These are phyloP conservation scores for Aurantiochytrium sp. DNA, from an alignment of 108 stramenopile genomes.

Conservation along the genomic window DNA sequence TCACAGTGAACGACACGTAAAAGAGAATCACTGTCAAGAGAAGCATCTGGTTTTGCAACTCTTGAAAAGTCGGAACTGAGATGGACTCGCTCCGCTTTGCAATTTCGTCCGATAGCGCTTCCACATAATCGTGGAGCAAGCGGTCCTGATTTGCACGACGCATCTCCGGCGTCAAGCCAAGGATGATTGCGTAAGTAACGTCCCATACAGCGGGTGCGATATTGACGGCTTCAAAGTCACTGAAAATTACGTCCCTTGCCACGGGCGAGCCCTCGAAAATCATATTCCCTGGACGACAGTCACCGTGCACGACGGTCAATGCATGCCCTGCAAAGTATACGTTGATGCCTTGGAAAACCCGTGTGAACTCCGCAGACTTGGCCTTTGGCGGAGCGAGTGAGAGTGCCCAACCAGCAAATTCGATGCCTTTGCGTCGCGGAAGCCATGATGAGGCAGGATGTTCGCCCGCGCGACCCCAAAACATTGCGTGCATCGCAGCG, in stretches of 20 bases:
- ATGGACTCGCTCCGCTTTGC: background rate
- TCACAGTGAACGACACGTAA: background rate
- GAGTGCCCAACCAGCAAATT: background rate
- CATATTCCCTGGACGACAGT: slow-evolving; percentile 2
- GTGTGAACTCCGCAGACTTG: background rate
- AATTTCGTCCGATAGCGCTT: background rate
- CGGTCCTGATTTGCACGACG: background rate
- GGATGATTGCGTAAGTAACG: background rate
- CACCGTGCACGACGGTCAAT: background rate
- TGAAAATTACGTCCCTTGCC: background rate
- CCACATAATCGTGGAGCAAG: background rate
- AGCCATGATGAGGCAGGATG: background rate
- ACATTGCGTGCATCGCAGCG: background rate
- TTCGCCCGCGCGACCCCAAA: background rate
- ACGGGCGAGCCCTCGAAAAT: background rate
- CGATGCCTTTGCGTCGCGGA: background rate
- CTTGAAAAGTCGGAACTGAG: background rate
- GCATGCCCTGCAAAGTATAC: background rate
- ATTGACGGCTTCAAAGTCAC: background rate
- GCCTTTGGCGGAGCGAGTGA: background rate
- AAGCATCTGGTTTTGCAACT: background rate
- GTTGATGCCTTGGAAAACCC: background rate
- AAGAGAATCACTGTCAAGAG: background rate
- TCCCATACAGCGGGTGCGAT: background rate
- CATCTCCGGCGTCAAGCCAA: background rate